These are phyloP conservation scores for Fistulifera pelliculosa DNA, from an alignment of 108 stramenopile genomes.

Conservation along the genomic window DNA sequence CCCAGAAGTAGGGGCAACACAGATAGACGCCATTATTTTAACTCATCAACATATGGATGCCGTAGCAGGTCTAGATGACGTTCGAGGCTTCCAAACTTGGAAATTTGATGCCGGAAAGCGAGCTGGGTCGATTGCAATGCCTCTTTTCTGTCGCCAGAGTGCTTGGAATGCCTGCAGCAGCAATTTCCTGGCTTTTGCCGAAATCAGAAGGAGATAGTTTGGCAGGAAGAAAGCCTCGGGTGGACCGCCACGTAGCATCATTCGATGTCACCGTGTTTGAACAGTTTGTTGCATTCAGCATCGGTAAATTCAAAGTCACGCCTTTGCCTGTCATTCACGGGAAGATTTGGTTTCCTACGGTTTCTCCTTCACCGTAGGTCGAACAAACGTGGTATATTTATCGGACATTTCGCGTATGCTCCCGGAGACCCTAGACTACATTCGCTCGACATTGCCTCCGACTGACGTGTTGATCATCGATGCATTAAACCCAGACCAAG, in stretches of 20 bases:
- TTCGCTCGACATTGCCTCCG: conserved; percentile 46
- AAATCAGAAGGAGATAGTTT: conserved; percentile 1
- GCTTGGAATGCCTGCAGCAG: conserved; percentile 27
- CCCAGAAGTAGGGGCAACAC: conserved; percentile 39
- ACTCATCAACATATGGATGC: conserved; percentile 85
- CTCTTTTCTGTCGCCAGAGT: conserved; percentile 45
- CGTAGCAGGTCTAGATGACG: conserved; percentile 69
- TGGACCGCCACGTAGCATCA: conserved; percentile 55
- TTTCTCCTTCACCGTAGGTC: conserved; percentile 63
- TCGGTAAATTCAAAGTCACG: conserved; percentile 54
- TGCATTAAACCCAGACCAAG: conserved; percentile 29
- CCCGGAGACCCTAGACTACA: conserved; percentile 57
- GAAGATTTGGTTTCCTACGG: conserved; percentile 75
- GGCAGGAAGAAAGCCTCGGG: conserved; percentile 13
- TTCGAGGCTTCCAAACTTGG: conserved; percentile 62
- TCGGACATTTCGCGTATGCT: conserved; percentile 74
- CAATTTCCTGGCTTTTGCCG: conserved; percentile 72
- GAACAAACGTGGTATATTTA: conserved; percentile 57
- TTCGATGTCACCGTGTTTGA: conserved; percentile 48
- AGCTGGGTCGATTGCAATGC: conserved; percentile 32
- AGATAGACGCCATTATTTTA: conserved; percentile 66
- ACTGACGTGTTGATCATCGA: conserved; percentile 78
- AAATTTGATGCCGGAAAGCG: not conserved
- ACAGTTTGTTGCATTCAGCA: conserved; percentile 31
- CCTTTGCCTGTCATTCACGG: conserved; percentile 84